Evolutionary conservation across 768 basidiomycete species (phyloP).

Genomic region (Macrolepiota dolichaula): DNA sequence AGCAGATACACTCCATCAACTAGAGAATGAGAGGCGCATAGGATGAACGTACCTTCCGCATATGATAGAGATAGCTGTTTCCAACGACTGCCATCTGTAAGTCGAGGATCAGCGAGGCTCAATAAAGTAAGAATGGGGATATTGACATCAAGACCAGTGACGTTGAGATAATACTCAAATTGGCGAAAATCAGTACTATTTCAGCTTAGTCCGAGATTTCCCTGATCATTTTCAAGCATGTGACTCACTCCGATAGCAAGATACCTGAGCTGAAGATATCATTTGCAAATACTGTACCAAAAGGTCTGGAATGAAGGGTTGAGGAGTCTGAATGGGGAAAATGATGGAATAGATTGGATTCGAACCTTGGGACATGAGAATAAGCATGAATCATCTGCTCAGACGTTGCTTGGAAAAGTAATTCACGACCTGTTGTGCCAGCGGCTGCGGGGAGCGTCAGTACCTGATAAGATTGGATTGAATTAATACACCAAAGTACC

Average conservation of each 20-base stretch:
- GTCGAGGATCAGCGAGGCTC: slow-evolving; percentile 4
- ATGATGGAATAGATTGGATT: neutral
- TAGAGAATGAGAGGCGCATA: neutral
- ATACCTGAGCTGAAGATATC: slow-evolving; percentile 93
- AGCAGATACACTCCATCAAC: neutral
- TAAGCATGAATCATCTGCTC: slow-evolving; percentile 94
- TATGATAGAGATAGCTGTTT: slow-evolving; percentile 93
- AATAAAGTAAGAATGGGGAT: neutral
- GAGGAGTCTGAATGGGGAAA: neutral
- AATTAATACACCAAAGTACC: slow-evolving; percentile 36
- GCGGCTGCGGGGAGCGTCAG: slow-evolving; percentile 49
- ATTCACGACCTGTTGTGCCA: slow-evolving; percentile 81
- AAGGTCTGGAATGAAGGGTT: slow-evolving; percentile 50
- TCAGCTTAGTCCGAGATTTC: neutral
- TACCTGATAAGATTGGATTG: neutral
- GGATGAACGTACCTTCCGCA: slow-evolving; percentile 58
- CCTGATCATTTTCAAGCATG: neutral
- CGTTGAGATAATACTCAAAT: slow-evolving; percentile 85
- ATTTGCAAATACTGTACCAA: slow-evolving; percentile 85
- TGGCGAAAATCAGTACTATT: slow-evolving; percentile 92
- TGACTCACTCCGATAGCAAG: slow-evolving; percentile 78
- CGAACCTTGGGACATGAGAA: slow-evolving; percentile 73
- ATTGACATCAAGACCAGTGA: slow-evolving; percentile 86
- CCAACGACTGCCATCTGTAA: slow-evolving; percentile 89
- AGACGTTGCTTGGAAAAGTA: slow-evolving; percentile 95